Percentiles rank a stretch among this genome's conserved stretches.
phyloP scores from a whole-genome alignment of 768 basidiomycete species.

The Chlorophyllum brunneum region DNA sequence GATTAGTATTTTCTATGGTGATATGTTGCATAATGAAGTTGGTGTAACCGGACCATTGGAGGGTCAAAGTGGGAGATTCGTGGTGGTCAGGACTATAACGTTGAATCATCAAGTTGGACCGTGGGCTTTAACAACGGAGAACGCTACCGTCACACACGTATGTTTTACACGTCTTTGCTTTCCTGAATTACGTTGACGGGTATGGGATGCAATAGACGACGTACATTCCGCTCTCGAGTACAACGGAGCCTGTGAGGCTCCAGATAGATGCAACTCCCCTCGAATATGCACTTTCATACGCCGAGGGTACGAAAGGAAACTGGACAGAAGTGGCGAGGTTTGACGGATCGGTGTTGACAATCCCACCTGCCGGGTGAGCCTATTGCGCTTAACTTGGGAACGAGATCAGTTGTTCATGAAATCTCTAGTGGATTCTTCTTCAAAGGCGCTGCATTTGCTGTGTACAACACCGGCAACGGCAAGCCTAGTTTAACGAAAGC shows the following conservation, averaged over 20 bases:
- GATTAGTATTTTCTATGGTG: slow-evolving; percentile 31
- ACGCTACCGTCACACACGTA: slow-evolving; percentile 27
- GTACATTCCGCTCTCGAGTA: slow-evolving; percentile 20
- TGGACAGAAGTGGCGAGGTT: slow-evolving; percentile 23
- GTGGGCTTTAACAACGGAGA: slow-evolving; percentile 28
- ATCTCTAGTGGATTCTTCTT: slow-evolving; percentile 32
- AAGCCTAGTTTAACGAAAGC: slow-evolving; percentile 31
- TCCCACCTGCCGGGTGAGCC: slow-evolving; percentile 31
- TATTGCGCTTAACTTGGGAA: background rate
- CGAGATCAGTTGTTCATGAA: background rate
- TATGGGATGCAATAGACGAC: slow-evolving; percentile 12
- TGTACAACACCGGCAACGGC: slow-evolving; percentile 36
- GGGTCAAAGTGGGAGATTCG: slow-evolving; percentile 19
- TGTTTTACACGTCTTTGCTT: slow-evolving; percentile 1
- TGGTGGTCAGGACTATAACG: slow-evolving; percentile 26
- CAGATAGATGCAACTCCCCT: slow-evolving; percentile 26
- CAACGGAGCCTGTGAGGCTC: slow-evolving; percentile 24
- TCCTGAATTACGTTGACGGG: background rate
- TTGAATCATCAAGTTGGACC: slow-evolving; percentile 32
- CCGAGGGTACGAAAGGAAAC: slow-evolving; percentile 23
- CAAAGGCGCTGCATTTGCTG: slow-evolving; percentile 33
- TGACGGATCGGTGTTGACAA: slow-evolving; percentile 29
- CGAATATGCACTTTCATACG: slow-evolving; percentile 29
- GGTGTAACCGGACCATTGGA: slow-evolving; percentile 23
- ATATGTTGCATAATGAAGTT: slow-evolving; percentile 35